Base-by-base conservation (phyloP, 1,139 yeast genomes). In the Ogataea hybrid region DNA sequence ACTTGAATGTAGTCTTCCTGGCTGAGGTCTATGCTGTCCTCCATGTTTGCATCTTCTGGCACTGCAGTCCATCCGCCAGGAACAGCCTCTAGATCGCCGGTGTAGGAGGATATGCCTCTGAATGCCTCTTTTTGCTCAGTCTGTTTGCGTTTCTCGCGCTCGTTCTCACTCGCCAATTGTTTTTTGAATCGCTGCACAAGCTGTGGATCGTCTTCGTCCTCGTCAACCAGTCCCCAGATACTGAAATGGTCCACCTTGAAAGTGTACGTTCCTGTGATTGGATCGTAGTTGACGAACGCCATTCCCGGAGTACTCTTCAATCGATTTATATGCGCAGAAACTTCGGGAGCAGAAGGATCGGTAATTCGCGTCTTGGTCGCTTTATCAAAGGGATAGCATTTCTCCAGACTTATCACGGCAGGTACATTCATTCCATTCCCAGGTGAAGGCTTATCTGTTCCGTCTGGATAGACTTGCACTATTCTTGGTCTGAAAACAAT, bases 231-330 rank as follows among this genome's bases (percentile, higher is more conserved):
- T 3, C 97, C 97, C 96, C 97, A 92, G 6, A 84, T 77, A 66
- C 96, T 88, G 57, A 92, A 92, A 67, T 92, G 98, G 50, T 84
- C 81, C 1, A 92, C 97, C 53, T 72, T 77, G 63, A 88, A 89
- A 0, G 84, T 80, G 89, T 92, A 89, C 6, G 75, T 64, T 18
- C 86, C 86, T n/a, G 79, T 76, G 17, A 79, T 71, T 1, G 89
- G 90, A 55, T 84, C 90, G 58, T 83, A 89, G 4, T 90, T 81
- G 8, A 89, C 69, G 59, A 84, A 87, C 48, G 83, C 83, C 78
- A 84, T 86, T 4, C 92, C 96, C 37, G 69, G 72, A 49, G 75
- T 65, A 34, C 65, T 67, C 42, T 71, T 70, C 43, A 83, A 67
- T 44, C 67, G 69, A 36, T 70, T 71, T n/a, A 84, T 75, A 47